Percentiles rank a stretch among this genome's conserved stretches.
These are phyloP conservation scores for Afroboletus lepidellus DNA, from an alignment of 1,284 basidiomycete species.

Conservation along the genomic window DNA sequence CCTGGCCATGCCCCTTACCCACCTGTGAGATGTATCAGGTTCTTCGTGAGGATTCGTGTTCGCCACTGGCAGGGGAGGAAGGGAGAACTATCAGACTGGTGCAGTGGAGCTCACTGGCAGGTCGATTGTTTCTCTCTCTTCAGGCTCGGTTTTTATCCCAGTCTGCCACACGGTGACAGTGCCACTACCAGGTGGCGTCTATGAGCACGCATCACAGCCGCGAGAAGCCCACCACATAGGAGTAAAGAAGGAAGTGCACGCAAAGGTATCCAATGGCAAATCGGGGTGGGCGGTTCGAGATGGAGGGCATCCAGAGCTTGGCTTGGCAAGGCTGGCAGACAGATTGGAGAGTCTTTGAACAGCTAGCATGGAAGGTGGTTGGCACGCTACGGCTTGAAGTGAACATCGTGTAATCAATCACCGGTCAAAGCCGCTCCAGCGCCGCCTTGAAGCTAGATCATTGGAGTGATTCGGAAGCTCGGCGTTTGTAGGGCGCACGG, in stretches of 20 bases:
- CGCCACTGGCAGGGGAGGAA: background rate
- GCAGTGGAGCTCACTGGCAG: constrained; percentile 12
- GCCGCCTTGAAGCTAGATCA: no score
- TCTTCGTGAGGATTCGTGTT: constrained; percentile 1
- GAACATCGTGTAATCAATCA: constrained; percentile 19
- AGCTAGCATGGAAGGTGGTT: constrained; percentile 2
- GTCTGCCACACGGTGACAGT: constrained; percentile 27
- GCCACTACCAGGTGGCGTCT: constrained; percentile 30
- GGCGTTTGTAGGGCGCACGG: background rate
- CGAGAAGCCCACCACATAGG: constrained; percentile 22
- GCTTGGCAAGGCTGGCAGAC: background rate
- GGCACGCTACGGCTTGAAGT: constrained; percentile 1
- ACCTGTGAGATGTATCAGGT: constrained; percentile 6
- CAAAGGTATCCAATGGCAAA: constrained; percentile 13
- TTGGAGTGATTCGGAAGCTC: constrained; percentile 1
- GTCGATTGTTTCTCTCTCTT: constrained; percentile 1
- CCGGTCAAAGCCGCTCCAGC: constrained; percentile 20
- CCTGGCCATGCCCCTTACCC: background rate
- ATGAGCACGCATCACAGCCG: constrained; percentile 25
- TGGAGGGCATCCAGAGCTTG: background rate
- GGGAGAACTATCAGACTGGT: constrained; percentile 6
- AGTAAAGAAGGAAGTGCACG: constrained; percentile 14
- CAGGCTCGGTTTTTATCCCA: constrained; percentile 22
- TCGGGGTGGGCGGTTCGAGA: background rate
- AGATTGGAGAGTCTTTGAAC: constrained; percentile 10